Evolutionary conservation across 768 basidiomycete genomes (phyloP), one percentile per base, ranked within the genome.

Genomic region (Lentinula boryana): DNA sequence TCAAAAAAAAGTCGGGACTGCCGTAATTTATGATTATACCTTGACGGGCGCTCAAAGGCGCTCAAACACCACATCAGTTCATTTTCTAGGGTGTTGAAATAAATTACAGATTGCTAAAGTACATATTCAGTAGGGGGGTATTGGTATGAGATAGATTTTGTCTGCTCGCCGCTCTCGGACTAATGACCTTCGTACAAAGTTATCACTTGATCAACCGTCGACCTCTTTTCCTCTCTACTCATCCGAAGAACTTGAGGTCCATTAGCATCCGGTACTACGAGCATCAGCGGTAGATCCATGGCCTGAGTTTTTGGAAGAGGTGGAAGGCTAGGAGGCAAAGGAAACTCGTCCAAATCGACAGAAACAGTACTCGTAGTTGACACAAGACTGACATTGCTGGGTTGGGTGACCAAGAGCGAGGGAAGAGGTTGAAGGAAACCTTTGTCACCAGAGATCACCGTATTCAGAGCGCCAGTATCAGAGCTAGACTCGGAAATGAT

Each of bases 321-420:
- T 23, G 55, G 55, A 43, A 58, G 48, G 13, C 61, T 56, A 27
- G 78, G 81, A 1, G 80, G 80, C 1, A 73, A 65, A 15, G 81
- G 81, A 66, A 83, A 83, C 54, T 79, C 76, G 63, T 74, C 71
- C 52, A 83, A 68, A 62, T 79, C 71, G 21, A 81, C 68, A 0
- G 75, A 75, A n/a, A 69, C 62, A 44, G 71, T 76, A 63, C 76
- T 81, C 5, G 71, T 67, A 31, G 66, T 72, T n/a, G 72, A 77
- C 31, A 63, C 69, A 13, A 77, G 56, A 27, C 74, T 74, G 18
- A 68, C 66, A 16, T 67, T 69, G 63, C 76, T 77, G 3, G 77
- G 74, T 21, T 70, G 64, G 1, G 77, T 75, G 58, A 77, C 70
- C 64, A 75, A 52, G 12, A 49, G 57, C 40, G 57, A 48, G 10